Evolutionary conservation across 306 rosid genomes (phyloP), one percentile per base, ranked within the genome.

Genomic region (Adenanthera pavonina): DNA sequence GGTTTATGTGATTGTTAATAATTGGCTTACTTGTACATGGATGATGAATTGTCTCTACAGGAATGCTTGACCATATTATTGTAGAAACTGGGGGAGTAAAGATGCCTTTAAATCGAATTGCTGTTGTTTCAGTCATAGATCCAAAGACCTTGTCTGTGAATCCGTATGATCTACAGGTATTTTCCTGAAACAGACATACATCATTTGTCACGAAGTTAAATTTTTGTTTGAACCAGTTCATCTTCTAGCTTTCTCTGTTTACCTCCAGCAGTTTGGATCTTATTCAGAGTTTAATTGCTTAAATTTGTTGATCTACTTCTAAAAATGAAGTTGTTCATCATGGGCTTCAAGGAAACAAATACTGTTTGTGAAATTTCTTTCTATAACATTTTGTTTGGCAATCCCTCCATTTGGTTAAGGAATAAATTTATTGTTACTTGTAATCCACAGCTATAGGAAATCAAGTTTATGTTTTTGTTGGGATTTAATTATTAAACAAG

Each of bases 61-160:
- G 98, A 87, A 92, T 93, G 97, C 97, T 95, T 84, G 98, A 95
- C 82, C 99, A 95, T 77, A 91, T 95, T 77, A 88, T 95, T 69
- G 97, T 93, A 74, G 99, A 95, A 78, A 85, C 85, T 76, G 84
- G 92, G 43, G 97, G 92, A 62, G 75, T 95, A 82, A 93, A 93
- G 97, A 80, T 93, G 86, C 92, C 97, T 15, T 82, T 95, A 89
- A 87, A 74, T 84, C 94, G 92, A 77, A 73, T 93, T 15, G 99
- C 98, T 16, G 93, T 88, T 76, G 99, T 95, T 81, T 93, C 98
- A 1, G 99, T 92, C 69, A 46, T 93, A 51, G 98, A 95, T 80
- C 83, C 91, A 1, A 93, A 93, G 78, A 95, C 97, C 36, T 83
- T 95, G 57, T 95, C 99, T 0, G 91, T 95, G 69, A 90, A 91